Evolutionary conservation across 495 filamentous ascomycete species (phyloP), one percentile per base, ranked within the genome.

Genomic region (Apodospora peruviana): DNA sequence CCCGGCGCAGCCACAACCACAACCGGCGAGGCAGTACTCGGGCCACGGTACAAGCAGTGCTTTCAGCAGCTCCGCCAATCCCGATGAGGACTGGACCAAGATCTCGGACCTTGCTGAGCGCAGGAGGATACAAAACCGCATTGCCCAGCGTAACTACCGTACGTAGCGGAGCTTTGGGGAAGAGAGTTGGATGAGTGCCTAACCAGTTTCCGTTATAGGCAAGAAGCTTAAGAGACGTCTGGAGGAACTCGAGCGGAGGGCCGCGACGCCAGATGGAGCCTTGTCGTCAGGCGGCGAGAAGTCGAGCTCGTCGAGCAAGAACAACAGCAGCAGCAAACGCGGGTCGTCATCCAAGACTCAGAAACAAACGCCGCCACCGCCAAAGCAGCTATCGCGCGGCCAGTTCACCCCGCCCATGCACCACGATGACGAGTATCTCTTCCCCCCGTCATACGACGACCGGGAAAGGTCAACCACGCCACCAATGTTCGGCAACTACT

Each of bases 81-180:
- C 93, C 47, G 91, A 95, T 57, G 91, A 97, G 70, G 91, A 97
- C 74, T 97, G 91, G 91, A 97, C 91, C 62, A 93, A 97, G 81
- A 96, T 97, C 69, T 96, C 93, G 38, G 91, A 97, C 64, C 79
- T 96, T 35, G 91, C 91, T 45, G 91, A 96, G 72, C 82, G 91
- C 55, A 77, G 91, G 62, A 78, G 91, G 60, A 96, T 97, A 72
- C 91, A 97, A 72, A 97, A 97, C 71, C 82, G 91, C 43, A 97
- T 97, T 70, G 91, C 91, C 36, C 91, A 97, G 72, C 85, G 91
- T 50, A 97, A 97, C 73, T 97, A 97, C 73, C 91, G 91, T 96
- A 78, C 66, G 91, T 87, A 53, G 43, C 50, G 20, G 10, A 29
- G 40, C 23, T 4, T 10, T 44, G 23, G 22, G 7, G 11, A 39